Percentiles rank a stretch among this genome's conserved stretches.
Evolutionary conservation across 2,329 filamentous ascomycete genomes (phyloP).

Genomic region (Scytalidium lignicola): DNA sequence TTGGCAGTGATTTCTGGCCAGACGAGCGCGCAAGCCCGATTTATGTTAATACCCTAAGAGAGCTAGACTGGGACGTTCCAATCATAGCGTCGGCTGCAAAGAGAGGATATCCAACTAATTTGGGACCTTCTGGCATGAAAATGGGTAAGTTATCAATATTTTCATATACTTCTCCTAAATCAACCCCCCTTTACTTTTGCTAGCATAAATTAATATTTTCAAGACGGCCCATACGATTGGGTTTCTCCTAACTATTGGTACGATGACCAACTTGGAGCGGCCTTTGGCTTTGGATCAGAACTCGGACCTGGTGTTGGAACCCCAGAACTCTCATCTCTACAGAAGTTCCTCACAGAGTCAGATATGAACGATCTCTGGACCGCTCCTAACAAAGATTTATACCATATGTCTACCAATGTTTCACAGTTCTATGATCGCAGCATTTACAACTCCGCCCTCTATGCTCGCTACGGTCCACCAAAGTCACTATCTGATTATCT

Average conservation of each 20-base stretch:
- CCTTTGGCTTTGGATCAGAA: conserved; percentile 60
- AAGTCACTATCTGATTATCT: conserved; percentile 52
- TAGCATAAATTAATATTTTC: neutral
- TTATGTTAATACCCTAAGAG: conserved; percentile 45
- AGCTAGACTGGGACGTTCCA: conserved; percentile 50
- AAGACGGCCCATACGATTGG: conserved; percentile 59
- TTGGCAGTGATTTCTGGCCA: conserved; percentile 61
- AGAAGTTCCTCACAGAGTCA: conserved; percentile 43
- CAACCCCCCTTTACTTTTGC: no score
- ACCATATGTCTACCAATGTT: conserved; percentile 53
- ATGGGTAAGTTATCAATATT: conserved; percentile 35
- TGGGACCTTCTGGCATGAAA: conserved; percentile 57
- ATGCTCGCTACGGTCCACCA: conserved; percentile 45
- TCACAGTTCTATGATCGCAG: conserved; percentile 50
- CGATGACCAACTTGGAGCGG: conserved; percentile 46
- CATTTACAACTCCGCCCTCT: conserved; percentile 54
- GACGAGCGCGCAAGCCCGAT: conserved; percentile 49
- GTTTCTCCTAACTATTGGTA: conserved; percentile 63
- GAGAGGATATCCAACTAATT: conserved; percentile 43
- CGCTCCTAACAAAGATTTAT: conserved; percentile 44
- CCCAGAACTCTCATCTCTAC: conserved; percentile 49
- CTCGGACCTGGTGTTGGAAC: conserved; percentile 58
- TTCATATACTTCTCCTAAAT: neutral
- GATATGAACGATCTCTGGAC: conserved; percentile 55
- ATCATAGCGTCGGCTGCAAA: conserved; percentile 54